These are phyloP conservation scores for Pythium aristosporum DNA, from an alignment of 352 stramenopile genomes.

Conservation along the genomic window DNA sequence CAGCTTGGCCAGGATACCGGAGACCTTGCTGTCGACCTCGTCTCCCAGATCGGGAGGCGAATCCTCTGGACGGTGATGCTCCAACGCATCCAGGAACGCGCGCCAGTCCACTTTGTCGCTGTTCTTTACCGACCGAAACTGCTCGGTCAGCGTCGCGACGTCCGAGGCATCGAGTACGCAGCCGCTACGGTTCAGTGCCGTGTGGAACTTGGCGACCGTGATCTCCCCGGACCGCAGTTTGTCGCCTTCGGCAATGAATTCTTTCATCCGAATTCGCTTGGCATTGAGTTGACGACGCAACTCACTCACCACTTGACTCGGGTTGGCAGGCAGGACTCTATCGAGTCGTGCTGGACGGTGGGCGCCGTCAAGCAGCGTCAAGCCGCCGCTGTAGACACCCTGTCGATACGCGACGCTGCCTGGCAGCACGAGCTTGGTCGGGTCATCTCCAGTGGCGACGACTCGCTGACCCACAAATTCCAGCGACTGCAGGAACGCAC, in stretches of 20 bases:
- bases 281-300: conserved; percentile 57
- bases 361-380: conserved; percentile 26
- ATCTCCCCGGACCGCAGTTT: conserved; percentile 81
- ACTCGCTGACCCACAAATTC: conserved; percentile 37
- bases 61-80: conserved; percentile 24
- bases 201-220: conserved; percentile 85
- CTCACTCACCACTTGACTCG: conserved; percentile 52
- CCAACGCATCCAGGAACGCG: conserved; percentile 58
- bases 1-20: conserved; percentile 43
- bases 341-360: conserved; percentile 38
- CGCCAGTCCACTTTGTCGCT: conserved; percentile 82
- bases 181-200: conserved; percentile 76
- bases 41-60: not conserved
- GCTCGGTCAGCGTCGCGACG: conserved; percentile 56
- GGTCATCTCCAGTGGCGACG: conserved; percentile 19
- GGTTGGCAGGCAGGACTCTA: conserved; percentile 27
- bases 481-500: conserved; percentile 70
- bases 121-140: conserved; percentile 61
- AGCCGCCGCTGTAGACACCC: conserved; percentile 44
- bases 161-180: conserved; percentile 65
- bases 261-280: conserved; percentile 78
- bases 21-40: conserved; percentile 25
- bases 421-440: conserved; percentile 37
- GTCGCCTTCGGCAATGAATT: conserved; percentile 80
- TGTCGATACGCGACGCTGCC: conserved; percentile 65